phyloP scores from a whole-genome alignment of 257 asterid genomes.

The Ophiorrhiza pumila region DNA sequence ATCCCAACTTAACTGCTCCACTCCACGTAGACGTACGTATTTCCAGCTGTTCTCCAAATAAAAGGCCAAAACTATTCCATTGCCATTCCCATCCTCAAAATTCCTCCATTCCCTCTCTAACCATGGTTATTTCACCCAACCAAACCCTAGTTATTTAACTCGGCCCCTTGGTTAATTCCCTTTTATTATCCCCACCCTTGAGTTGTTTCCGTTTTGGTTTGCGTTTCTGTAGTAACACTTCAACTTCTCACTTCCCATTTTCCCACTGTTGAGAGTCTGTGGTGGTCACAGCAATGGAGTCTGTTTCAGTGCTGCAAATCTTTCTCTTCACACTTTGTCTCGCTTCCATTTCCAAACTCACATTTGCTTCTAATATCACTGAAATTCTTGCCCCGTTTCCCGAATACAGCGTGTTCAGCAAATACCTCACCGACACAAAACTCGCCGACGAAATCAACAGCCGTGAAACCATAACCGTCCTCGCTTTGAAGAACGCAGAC shows the following conservation, averaged over 20 bases:
- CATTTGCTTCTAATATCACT: constrained; percentile 67
- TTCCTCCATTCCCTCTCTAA: not conserved
- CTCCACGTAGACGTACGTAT: too few relatives aligned
- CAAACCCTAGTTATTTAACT: not conserved
- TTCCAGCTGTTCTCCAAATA: constrained; percentile 23
- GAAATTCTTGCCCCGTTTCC: constrained; percentile 54
- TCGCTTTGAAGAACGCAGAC: constrained; percentile 65
- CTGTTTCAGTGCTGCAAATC: constrained; percentile 16
- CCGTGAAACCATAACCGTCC: constrained; percentile 79
- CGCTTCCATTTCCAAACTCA: constrained; percentile 30
- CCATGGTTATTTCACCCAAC: not conserved
- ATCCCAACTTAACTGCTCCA: too few relatives aligned
- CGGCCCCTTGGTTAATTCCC: not conserved
- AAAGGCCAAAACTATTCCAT: not conserved
- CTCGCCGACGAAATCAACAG: constrained; percentile 98
- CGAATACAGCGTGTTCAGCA: constrained; percentile 78
- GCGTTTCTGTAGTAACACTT: not conserved
- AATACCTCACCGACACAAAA: constrained; percentile 58
- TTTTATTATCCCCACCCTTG: not conserved
- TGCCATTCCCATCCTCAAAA: not conserved
- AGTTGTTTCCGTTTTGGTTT: not conserved
- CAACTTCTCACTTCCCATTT: not conserved
- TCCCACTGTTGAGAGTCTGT: constrained; percentile 5
- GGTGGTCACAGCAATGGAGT: constrained; percentile 35
- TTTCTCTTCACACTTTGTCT: constrained; percentile 26